These are phyloP conservation scores for Mycena crocata DNA, from an alignment of 768 basidiomycete genomes.

Conservation along the genomic window DNA sequence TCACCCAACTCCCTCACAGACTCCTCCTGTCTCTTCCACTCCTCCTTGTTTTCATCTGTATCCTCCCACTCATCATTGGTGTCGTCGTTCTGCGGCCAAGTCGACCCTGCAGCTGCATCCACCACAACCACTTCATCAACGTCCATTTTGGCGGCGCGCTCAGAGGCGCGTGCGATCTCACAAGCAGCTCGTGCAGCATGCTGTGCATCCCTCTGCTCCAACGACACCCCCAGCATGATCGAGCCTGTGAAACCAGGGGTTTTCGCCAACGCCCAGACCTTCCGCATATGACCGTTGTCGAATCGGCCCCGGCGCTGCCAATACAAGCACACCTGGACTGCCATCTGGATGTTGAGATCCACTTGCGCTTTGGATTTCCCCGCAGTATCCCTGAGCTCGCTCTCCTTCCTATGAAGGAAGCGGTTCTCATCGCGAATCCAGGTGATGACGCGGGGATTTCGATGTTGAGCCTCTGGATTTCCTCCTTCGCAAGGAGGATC, in stretches of 20 bases:
- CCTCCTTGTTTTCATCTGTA: background rate
- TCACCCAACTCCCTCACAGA: background rate
- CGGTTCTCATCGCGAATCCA: background rate
- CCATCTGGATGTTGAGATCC: background rate
- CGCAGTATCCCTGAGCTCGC: background rate
- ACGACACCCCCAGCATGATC: background rate
- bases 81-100: background rate
- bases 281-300: slow-evolving; percentile 5
- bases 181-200: background rate
- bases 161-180: background rate
- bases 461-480: slow-evolving; percentile 35
- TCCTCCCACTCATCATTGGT: background rate
- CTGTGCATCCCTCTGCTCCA: background rate
- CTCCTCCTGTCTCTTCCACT: background rate
- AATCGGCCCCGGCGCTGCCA: slow-evolving; percentile 6
- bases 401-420: background rate
- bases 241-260: slow-evolving; percentile 12
- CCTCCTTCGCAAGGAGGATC: slow-evolving; percentile 34
- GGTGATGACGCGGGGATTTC: no score
- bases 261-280: slow-evolving; percentile 1
- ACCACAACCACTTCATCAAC: no score
- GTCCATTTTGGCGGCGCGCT: background rate
- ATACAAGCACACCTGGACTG: slow-evolving; percentile 12
- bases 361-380: background rate
- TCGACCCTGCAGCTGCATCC: background rate